These are phyloP conservation scores for Eremochloa ophiuroides DNA, from an alignment of 176 grass and related monocot genomes.

Conservation along the genomic window DNA sequence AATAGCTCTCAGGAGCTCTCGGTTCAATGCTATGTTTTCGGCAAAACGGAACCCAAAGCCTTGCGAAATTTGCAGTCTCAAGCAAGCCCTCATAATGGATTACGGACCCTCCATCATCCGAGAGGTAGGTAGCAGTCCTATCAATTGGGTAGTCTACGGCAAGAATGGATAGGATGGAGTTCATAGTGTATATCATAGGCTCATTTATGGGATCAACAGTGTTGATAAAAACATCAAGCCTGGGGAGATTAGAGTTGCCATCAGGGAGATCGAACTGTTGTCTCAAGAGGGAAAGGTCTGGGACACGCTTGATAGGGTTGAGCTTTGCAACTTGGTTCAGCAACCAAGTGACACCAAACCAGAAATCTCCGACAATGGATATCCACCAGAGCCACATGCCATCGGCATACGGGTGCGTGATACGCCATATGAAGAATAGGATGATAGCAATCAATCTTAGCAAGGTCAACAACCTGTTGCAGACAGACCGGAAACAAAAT, in stretches of 20 bases:
- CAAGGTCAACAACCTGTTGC: slow-evolving; percentile 38
- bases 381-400: slow-evolving; percentile 55
- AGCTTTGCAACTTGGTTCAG: slow-evolving; percentile 44
- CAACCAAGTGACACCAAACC: slow-evolving; percentile 45
- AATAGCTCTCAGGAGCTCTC: slow-evolving; percentile 48
- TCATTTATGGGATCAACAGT: slow-evolving; percentile 46
- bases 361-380: slow-evolving; percentile 43
- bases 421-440: slow-evolving; percentile 48
- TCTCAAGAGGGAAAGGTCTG: slow-evolving; percentile 25
- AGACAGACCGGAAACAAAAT: not conserved
- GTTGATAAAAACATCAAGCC: slow-evolving; percentile 45
- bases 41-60: slow-evolving; percentile 49
- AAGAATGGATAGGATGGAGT: slow-evolving; percentile 47
- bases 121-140: slow-evolving; percentile 44
- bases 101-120: slow-evolving; percentile 47
- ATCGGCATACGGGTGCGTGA: slow-evolving; percentile 33
- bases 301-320: slow-evolving; percentile 28
- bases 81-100: slow-evolving; percentile 45
- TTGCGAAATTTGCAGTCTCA: slow-evolving; percentile 42
- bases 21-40: slow-evolving; percentile 49
- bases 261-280: slow-evolving; percentile 43
- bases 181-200: slow-evolving; percentile 52
- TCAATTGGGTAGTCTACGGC: slow-evolving; percentile 50
- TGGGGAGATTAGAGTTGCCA: slow-evolving; percentile 37
- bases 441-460: slow-evolving; percentile 38